A percentile compares a stretch with the other conserved stretches of the same genome.
These are phyloP conservation scores for Hemisphaericaspora xylofermentans DNA, from an alignment of 1,139 yeast genomes.

Conservation along the genomic window DNA sequence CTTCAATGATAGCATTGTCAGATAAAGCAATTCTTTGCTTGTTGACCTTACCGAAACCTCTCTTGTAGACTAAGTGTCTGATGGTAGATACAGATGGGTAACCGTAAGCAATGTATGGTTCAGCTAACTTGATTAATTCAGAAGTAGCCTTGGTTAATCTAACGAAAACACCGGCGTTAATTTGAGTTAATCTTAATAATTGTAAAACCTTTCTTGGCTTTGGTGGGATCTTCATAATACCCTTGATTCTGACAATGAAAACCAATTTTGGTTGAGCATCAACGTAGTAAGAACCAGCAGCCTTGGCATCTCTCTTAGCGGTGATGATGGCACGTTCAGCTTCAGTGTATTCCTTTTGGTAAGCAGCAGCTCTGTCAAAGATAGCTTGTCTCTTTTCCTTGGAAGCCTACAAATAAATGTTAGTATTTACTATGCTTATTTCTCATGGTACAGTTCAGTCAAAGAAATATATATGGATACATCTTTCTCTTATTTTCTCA, in stretches of 20 bases:
- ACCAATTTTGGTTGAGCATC: conserved; percentile 96
- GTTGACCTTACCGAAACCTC: conserved; percentile 99
- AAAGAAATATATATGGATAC: conserved; percentile 5
- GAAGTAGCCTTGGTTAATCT: conserved; percentile 98
- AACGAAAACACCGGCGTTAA: conserved; percentile 98
- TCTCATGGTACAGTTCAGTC: neutral
- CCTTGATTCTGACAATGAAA: conserved; percentile 98
- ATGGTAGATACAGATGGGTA: conserved; percentile 96
- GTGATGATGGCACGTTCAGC: conserved; percentile 91
- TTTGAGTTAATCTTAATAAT: conserved; percentile 95
- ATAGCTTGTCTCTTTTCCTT: conserved; percentile 93
- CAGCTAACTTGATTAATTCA: conserved; percentile 95
- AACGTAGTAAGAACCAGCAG: conserved; percentile 94
- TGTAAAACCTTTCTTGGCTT: conserved; percentile 99
- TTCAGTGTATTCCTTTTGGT: conserved; percentile 93
- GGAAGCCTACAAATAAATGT: conserved; percentile 52
- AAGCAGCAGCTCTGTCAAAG: conserved; percentile 97
- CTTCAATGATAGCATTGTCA: conserved; percentile 94
- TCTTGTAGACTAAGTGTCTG: conserved; percentile 97
- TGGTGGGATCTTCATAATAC: conserved; percentile 99
- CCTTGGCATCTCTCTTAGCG: conserved; percentile 96
- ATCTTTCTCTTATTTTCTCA: conserved; percentile 46
- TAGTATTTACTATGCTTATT: conserved; percentile 34
- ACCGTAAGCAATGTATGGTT: conserved; percentile 99
- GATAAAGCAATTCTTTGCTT: conserved; percentile 95